Evolutionary conservation across 257 asterid genomes (phyloP), one percentile per base, ranked within the genome.

Genomic region (Craterostigma plantagineum): DNA sequence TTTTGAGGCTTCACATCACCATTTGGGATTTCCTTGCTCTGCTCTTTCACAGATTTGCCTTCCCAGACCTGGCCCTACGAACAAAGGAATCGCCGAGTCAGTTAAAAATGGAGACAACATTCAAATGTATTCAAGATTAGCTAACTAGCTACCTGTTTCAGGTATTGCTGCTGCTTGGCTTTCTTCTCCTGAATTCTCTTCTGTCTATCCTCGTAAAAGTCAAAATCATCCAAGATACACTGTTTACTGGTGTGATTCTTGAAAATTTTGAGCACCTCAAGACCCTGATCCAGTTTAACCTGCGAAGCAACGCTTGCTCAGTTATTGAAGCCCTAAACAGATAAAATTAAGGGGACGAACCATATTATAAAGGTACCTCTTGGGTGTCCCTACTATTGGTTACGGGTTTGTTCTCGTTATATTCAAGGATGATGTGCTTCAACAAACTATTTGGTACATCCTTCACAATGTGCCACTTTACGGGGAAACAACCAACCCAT

Each of bases 321-420:
- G 30, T 23, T 23, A 6, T n/a, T 23, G 30, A 23, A 23, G 30
- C 2, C 6, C 30, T 23, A 23, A n/a, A n/a, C n/a, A n/a, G n/a
- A 23, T 23, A 23, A 23, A 23, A 2, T 6, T 23, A 23, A 23
- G 6, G n/a, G 30, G 6, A 6, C 30, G 6, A 23, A 23, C 30
- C 6, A 23, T 23, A 39, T 39, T n/a, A 7, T 3, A 39, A 0
- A 3, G 14, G 4, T 57, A 68, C 76, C 72, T 69, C 72, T 43
- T 69, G 76, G 30, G 72, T 69, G 16, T 69, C 76, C 54, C 76
- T 50, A 18, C 76, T 69, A 54, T 64, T 54, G 7, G 76, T 69
- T 3, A 64, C 76, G 41, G 76, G 69, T 43, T 54, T 64, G 56
- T 60, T 60, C 35, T 69, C 72, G 30, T 64, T 69, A 44, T 64